Evolutionary conservation across 768 basidiomycete genomes (phyloP).

Genomic region (Pleurotus salmoneostramineus): DNA sequence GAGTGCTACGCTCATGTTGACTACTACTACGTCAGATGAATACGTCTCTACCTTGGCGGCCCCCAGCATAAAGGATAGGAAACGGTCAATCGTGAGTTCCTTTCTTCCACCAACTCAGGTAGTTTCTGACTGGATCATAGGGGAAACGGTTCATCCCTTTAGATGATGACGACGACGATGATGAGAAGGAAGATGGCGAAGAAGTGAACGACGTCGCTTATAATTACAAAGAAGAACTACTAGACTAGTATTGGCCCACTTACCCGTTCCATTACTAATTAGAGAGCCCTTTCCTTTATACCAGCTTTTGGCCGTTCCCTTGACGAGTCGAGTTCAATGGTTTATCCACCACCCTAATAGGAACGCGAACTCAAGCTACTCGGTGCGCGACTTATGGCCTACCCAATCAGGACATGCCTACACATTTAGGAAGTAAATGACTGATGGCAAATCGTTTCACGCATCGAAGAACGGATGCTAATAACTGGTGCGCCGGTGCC

Average conservation of each 20-base stretch:
- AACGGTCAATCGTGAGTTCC: not conserved
- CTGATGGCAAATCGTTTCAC: too few species aligned
- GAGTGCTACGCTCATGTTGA: conserved; percentile 1
- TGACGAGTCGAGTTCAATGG: too few species aligned
- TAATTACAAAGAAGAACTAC: not conserved
- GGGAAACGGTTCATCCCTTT: conserved; percentile 2
- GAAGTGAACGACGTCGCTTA: conserved; percentile 28
- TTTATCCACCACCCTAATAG: too few species aligned
- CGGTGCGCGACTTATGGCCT: too few species aligned
- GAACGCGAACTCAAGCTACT: too few species aligned
- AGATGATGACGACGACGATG: conserved; percentile 1
- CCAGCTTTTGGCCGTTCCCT: too few species aligned
- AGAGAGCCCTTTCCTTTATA: too few species aligned
- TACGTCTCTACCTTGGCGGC: not conserved
- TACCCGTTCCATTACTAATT: too few species aligned
- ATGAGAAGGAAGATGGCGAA: conserved; percentile 13
- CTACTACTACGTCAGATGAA: not conserved
- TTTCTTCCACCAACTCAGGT: not conserved
- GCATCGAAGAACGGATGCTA: too few species aligned
- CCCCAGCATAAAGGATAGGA: not conserved
- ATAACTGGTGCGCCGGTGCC: too few species aligned
- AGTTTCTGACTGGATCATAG: not conserved
- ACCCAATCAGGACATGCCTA: too few species aligned
- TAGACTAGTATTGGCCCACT: not conserved
- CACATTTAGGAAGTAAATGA: too few species aligned